Evolutionary conservation across 345 rosid genomes (phyloP), one percentile per base, ranked within the genome.

Genomic region (Citrus maxima): DNA sequence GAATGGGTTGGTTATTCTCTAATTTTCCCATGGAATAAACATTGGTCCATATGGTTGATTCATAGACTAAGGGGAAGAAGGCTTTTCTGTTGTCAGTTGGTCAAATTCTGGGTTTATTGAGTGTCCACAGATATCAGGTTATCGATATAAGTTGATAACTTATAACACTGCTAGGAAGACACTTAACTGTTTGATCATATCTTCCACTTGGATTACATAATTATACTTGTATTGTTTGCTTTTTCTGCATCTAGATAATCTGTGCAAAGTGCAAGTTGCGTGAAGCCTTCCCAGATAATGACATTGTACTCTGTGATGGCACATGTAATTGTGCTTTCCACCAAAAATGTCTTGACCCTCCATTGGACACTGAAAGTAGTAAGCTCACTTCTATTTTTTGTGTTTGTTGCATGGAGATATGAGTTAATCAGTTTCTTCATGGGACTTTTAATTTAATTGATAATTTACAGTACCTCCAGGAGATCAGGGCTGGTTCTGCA

Each of bases 401-500:
- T 67, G 16, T 59, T 69, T 63, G 28, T 58, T 72, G 30, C 58
- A 58, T 60, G 61, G 62, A 28, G 25, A 30, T 73, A 18, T 63
- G 73, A 75, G 69, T 61, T 30, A 51, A 66, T 35, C 77, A 68
- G 79, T n/a, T 68, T 70, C 32, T 69, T 77, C 77, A 14, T 80
- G 74, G 83, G 78, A 69, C 75, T 76, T 25, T 56, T 46, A 25
- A 34, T 78, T 74, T 70, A 59, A 78, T 79, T 85, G 58, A 54
- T 79, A 30, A 78, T 83, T 65, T 84, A 84, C 90, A 96, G 98
- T 96, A 71, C 99, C 99, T 77, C 97, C 97, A 37, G 95, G 95
- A 83, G 99, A 93, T 76, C 98, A 93, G 79, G 95, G 99, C 82
- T 96, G 99, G 98, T 94, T 90, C 83, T 96, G 99, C 88, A 90